These are phyloP conservation scores for Prillingera fragicola DNA, from an alignment of 1,284 basidiomycete species.

Conservation along the genomic window DNA sequence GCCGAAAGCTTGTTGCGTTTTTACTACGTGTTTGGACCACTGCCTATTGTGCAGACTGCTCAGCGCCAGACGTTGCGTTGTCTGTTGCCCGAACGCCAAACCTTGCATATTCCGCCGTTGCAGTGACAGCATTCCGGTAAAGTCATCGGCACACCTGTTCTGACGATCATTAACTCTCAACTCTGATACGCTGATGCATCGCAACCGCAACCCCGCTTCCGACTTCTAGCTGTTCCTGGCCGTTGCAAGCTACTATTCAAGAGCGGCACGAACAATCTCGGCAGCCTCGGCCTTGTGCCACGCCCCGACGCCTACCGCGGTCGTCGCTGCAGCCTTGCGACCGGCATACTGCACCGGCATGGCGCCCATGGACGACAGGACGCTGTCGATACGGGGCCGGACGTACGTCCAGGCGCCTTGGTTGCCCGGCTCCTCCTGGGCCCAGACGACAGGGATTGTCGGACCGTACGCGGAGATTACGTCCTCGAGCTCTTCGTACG, in stretches of 20 bases:
- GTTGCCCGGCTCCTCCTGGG: constrained; percentile 82
- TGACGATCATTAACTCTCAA: too few relatives aligned
- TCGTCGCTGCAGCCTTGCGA: constrained; percentile 64
- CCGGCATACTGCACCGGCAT: constrained; percentile 57
- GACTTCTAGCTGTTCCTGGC: too few relatives aligned
- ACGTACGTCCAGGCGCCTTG: constrained; percentile 74
- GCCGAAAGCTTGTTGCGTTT: too few relatives aligned
- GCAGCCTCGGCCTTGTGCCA: constrained; percentile 64
- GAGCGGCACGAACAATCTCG: constrained; percentile 55
- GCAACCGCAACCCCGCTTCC: too few relatives aligned
- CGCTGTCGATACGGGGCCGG: constrained; percentile 53
- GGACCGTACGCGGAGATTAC: constrained; percentile 53
- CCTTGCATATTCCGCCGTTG: too few relatives aligned
- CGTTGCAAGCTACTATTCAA: constrained; percentile 15
- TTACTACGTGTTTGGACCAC: too few relatives aligned
- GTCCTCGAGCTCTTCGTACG: constrained; percentile 56
- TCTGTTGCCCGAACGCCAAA: too few relatives aligned
- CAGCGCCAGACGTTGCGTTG: too few relatives aligned
- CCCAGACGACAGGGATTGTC: constrained; percentile 55
- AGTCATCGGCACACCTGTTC: too few relatives aligned
- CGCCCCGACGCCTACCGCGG: constrained; percentile 69
- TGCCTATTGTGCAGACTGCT: too few relatives aligned
- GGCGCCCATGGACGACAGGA: constrained; percentile 49
- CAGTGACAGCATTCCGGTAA: too few relatives aligned
- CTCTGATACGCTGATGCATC: too few relatives aligned